Evolutionary conservation across 805 yeast genomes (phyloP).

Genomic region (Saturnispora galanensis): DNA sequence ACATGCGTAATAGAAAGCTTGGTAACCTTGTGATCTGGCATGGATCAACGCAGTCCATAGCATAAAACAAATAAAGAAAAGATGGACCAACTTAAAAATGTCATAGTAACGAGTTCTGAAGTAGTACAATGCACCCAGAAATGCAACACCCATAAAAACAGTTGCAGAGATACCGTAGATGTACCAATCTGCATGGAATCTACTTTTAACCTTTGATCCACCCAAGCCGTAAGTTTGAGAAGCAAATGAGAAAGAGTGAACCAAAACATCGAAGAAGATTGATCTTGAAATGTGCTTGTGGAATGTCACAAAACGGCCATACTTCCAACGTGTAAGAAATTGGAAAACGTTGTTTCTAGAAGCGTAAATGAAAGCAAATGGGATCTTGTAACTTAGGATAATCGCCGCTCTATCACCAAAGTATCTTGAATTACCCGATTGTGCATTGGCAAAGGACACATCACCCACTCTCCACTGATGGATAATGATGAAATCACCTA

Average conservation of each 20-base stretch:
- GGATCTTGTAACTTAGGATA: slow-evolving; percentile 36
- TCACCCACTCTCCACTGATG: slow-evolving; percentile 17
- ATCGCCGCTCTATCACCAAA: slow-evolving; percentile 46
- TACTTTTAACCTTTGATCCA: slow-evolving; percentile 12
- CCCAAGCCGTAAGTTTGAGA: slow-evolving; percentile 18
- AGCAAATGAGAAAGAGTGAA: slow-evolving; percentile 32
- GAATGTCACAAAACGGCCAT: slow-evolving; percentile 42
- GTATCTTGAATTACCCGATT: slow-evolving; percentile 25
- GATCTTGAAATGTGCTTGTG: slow-evolving; percentile 51
- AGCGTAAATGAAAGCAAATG: slow-evolving; percentile 47
- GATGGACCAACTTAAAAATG: slow-evolving; percentile 47
- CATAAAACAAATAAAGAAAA: slow-evolving; percentile 43
- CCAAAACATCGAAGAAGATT: slow-evolving; percentile 30
- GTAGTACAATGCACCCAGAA: slow-evolving; percentile 18
- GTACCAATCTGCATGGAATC: slow-evolving; percentile 23
- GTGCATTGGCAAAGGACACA: slow-evolving; percentile 13
- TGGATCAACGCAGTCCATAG: slow-evolving; percentile 53
- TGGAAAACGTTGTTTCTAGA: slow-evolving; percentile 54
- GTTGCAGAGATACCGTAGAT: slow-evolving; percentile 30
- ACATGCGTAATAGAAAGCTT: slow-evolving; percentile 28
- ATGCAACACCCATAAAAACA: slow-evolving; percentile 18
- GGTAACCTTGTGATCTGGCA: slow-evolving; percentile 28
- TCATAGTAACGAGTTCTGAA: slow-evolving; percentile 55
- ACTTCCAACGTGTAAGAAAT: slow-evolving; percentile 50
- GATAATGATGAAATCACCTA: slow-evolving; percentile 19